Evolutionary conservation across 2,329 filamentous ascomycete species (phyloP).

Genomic region (Scytalidium lignicola): DNA sequence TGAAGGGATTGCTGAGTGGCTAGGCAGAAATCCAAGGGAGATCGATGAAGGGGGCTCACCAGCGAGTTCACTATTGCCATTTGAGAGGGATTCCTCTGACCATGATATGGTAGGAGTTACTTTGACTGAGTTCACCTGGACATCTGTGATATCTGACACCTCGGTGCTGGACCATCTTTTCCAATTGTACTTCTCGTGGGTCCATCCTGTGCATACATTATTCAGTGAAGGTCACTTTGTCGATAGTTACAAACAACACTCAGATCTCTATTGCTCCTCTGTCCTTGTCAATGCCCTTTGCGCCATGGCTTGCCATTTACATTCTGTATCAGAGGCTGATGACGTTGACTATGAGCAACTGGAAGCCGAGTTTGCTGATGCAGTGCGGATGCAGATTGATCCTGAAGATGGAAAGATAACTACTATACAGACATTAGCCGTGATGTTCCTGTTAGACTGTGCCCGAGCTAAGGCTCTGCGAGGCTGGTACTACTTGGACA

Average conservation of each 20-base stretch:
- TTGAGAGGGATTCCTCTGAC: constrained; percentile 17
- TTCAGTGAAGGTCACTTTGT: constrained; percentile 27
- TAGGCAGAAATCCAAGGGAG: constrained; percentile 18
- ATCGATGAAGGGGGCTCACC: constrained; percentile 20
- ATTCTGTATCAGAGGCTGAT: constrained; percentile 15
- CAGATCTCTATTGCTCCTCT: constrained; percentile 21
- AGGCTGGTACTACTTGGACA: constrained; percentile 22
- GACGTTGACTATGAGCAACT: constrained; percentile 20
- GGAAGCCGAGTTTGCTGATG: constrained; percentile 21
- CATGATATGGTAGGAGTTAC: constrained; percentile 17
- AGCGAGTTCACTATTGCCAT: constrained; percentile 17
- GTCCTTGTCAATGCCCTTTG: constrained; percentile 29
- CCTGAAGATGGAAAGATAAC: constrained; percentile 19
- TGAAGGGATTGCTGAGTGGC: constrained; percentile 23
- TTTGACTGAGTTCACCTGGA: constrained; percentile 17
- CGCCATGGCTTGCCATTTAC: constrained; percentile 27
- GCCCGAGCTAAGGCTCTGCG: constrained; percentile 20
- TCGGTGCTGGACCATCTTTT: constrained; percentile 26
- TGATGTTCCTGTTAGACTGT: constrained; percentile 27
- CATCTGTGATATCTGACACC: constrained; percentile 20
- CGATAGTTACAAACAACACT: constrained; percentile 18
- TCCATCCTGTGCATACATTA: constrained; percentile 29
- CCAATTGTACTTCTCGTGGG: constrained; percentile 29
- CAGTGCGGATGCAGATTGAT: constrained; percentile 17
- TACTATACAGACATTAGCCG: constrained; percentile 25